phyloP scores from a whole-genome alignment of 495 filamentous ascomycete species.

The Hyphodiscus hymeniophilus region DNA sequence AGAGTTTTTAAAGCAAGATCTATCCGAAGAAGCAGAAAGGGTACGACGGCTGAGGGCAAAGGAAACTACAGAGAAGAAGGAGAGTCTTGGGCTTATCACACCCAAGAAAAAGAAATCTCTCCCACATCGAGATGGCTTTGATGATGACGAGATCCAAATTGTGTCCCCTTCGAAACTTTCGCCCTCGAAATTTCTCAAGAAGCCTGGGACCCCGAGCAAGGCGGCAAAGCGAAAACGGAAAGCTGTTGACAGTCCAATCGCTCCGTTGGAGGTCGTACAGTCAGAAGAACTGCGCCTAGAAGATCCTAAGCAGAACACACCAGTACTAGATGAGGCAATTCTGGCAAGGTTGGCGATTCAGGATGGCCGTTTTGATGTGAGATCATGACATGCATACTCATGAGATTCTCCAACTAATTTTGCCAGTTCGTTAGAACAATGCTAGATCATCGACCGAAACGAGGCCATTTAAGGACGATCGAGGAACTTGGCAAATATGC shows the following conservation, averaged over 20 bases:
- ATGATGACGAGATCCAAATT: conserved; percentile 40
- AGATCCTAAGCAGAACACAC: conserved; percentile 3
- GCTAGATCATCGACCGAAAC: conserved; percentile 17
- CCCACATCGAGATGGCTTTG: conserved; percentile 43
- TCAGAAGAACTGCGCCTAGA: conserved; percentile 19
- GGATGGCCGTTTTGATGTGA: conserved; percentile 24
- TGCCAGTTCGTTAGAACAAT: conserved; percentile 20
- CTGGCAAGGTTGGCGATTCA: conserved; percentile 13
- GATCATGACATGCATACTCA: not conserved
- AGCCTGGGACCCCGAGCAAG: conserved; percentile 17
- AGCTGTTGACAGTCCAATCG: conserved; percentile 38
- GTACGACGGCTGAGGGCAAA: conserved; percentile 27
- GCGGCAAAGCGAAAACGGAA: conserved; percentile 43
- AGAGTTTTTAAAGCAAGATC: conserved; percentile 42
- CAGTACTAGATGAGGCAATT: conserved; percentile 14
- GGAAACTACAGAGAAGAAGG: conserved; percentile 27
- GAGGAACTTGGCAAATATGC: conserved; percentile 19
- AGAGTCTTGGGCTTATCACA: conserved; percentile 23
- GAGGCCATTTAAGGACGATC: conserved; percentile 15
- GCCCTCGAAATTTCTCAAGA: conserved; percentile 17
- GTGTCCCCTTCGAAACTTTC: conserved; percentile 26
- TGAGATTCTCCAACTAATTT: not conserved
- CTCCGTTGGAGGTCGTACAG: conserved; percentile 37
- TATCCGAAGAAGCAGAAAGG: conserved; percentile 34
- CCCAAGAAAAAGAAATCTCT: conserved; percentile 40